Evolutionary conservation across 306 rosid species (phyloP), one percentile per base, ranked within the genome.

Genomic region (Medicago ruthenica): DNA sequence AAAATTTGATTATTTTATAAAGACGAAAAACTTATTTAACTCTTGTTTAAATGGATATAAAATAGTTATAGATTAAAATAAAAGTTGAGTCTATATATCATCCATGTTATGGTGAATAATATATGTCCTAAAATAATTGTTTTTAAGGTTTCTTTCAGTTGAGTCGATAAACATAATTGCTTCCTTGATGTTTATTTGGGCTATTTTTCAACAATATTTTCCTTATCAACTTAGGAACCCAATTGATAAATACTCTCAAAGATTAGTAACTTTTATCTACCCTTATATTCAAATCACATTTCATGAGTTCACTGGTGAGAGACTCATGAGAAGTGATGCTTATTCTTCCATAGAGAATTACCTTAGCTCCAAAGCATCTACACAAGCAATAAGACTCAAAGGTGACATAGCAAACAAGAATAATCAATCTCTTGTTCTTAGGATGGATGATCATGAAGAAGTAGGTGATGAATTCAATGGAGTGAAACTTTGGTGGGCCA

Each of bases 361-460:
- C 73, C 90, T 95, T 7, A 86, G 89, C 79, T 75, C 89, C 37
- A 85, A 74, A 31, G 83, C 95, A 37, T 84, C 93, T 0, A 60
- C 84, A 2, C 93, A 92, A 44, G 98, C 98, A 11, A 95, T 88
- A 83, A 82, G 86, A 39, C 97, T 95, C 22, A 89, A 90, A 67
- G 98, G 87, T 8, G 96, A 95, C 20, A 76, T 83, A 17, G 88
- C 76, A n/a, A n/a, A n/a, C 21, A 85, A 87, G 77, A 85, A 80
- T 82, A 85, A 81, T 27, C 86, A 85, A 14, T 71, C 89, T 4
- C 88, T 95, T 39, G 87, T 87, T 39, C 90, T 95, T 2, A 87
- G 88, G 83, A 92, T 95, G 98, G 98, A 95, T 80, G 97, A 95
- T 13, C 83, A 90, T 73, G 97, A 92, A 77, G 95, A 95, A 67